Conservation (phyloP, 768 basidiomycete genomes). For the Lactifluus piperatus region DNA sequence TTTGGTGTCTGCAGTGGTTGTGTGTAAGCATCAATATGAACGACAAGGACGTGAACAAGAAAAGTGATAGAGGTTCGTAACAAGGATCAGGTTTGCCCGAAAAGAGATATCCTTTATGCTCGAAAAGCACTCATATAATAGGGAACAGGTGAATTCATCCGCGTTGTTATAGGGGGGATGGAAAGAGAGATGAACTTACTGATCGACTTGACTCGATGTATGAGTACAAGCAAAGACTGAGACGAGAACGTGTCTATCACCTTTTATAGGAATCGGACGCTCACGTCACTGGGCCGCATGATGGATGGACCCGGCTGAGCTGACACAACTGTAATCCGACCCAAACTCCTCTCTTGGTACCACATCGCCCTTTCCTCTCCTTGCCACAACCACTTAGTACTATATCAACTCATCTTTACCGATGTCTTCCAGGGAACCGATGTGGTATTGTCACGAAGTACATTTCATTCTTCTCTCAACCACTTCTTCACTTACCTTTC, state of each 20-base stretch:
- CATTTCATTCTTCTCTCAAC: slow-evolving; percentile 9
- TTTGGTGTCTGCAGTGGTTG: background rate
- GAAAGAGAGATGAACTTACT: background rate
- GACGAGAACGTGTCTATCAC: background rate
- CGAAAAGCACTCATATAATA: slow-evolving; percentile 38
- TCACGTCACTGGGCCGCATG: slow-evolving; percentile 7
- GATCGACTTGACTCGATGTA: background rate
- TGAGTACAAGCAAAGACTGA: too few species aligned
- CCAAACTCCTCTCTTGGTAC: background rate
- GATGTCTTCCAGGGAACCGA: slow-evolving; percentile 64
- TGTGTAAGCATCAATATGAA: background rate
- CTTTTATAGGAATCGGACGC: slow-evolving; percentile 1
- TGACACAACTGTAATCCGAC: slow-evolving; percentile 2
- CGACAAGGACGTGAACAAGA: background rate
- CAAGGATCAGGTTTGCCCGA: slow-evolving; percentile 3
- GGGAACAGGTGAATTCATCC: slow-evolving; percentile 52
- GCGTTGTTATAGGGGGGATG: background rate
- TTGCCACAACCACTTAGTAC: background rate
- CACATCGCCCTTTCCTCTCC: slow-evolving; percentile 17
- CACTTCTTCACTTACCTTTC: slow-evolving; percentile 1
- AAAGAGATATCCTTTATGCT: background rate
- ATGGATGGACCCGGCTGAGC: background rate
- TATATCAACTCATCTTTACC: slow-evolving; percentile 10
- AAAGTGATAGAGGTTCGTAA: background rate
- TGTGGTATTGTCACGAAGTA: slow-evolving; percentile 78